Conservation (phyloP, 1,284 basidiomycete genomes). For the Exobasidium rhododendri region DNA sequence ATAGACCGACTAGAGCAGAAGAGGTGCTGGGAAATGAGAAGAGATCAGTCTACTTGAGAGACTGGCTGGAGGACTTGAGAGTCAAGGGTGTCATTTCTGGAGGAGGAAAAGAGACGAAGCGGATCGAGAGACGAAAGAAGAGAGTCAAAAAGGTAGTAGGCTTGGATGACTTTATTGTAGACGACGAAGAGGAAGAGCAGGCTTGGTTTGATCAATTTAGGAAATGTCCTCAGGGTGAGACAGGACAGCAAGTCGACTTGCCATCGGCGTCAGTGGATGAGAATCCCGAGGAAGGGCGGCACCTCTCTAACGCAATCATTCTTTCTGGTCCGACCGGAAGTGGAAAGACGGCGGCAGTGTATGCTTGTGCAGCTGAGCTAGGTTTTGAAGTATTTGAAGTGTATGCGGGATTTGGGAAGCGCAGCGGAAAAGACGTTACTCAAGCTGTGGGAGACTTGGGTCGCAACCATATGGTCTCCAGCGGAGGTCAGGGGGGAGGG, state of each 20-base stretch:
- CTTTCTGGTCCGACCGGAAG: slow-evolving; percentile 66
- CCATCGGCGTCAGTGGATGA: neutral
- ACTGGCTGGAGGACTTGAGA: slow-evolving; percentile 36
- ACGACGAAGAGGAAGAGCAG: slow-evolving; percentile 30
- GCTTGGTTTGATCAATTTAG: slow-evolving; percentile 35
- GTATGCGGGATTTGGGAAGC: slow-evolving; percentile 79
- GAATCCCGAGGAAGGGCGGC: neutral
- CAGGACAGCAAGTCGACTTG: neutral
- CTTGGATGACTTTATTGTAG: slow-evolving; percentile 36
- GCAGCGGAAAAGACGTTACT: slow-evolving; percentile 75
- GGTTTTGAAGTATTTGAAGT: slow-evolving; percentile 97
- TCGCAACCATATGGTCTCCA: slow-evolving; percentile 63
- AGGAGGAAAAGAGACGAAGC: slow-evolving; percentile 12
- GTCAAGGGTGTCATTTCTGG: slow-evolving; percentile 25
- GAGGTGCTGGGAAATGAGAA: slow-evolving; percentile 28
- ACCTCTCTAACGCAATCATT: slow-evolving; percentile 56
- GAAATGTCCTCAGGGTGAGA: slow-evolving; percentile 10
- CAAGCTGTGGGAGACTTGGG: slow-evolving; percentile 86
- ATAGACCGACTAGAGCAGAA: slow-evolving; percentile 20
- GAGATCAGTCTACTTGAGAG: slow-evolving; percentile 24
- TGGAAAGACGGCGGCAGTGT: slow-evolving; percentile 50
- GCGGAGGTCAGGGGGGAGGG: slow-evolving; percentile 36
- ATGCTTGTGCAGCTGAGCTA: slow-evolving; percentile 61
- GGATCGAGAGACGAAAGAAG: slow-evolving; percentile 15
- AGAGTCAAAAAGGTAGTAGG: slow-evolving; percentile 3